Evolutionary conservation across 2,329 filamentous ascomycete species (phyloP).

Genomic region (Fusarium neocosmosporiellum): DNA sequence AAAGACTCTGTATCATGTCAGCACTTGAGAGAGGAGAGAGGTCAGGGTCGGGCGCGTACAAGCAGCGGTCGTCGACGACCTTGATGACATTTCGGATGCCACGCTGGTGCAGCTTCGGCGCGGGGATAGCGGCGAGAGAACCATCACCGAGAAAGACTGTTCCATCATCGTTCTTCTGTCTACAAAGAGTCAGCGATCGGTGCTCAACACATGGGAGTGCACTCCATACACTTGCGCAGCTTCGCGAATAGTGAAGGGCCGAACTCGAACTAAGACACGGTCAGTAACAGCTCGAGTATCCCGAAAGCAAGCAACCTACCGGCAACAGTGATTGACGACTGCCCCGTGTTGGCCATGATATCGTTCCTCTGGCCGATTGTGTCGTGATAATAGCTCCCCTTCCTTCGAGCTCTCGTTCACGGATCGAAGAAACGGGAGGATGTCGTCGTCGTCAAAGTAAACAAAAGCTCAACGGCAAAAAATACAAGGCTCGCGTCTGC

Average conservation of each 20-base stretch:
- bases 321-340: constrained; percentile 69
- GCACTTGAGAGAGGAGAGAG: neutral
- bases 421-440: neutral
- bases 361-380: neutral
- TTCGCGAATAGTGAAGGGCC: constrained; percentile 86
- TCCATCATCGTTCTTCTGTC: constrained; percentile 79
- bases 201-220: neutral
- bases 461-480: constrained; percentile 32
- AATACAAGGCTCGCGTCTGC: constrained; percentile 28
- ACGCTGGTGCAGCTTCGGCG: constrained; percentile 85
- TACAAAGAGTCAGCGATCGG: constrained; percentile 43
- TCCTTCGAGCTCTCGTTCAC: constrained; percentile 10
- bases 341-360: constrained; percentile 44
- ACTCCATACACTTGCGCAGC: constrained; percentile 82
- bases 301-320: constrained; percentile 52
- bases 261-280: constrained; percentile 68
- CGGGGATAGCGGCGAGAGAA: constrained; percentile 86
- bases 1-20: constrained; percentile 76
- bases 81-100: constrained; percentile 94
- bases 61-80: constrained; percentile 93
- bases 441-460: constrained; percentile 29
- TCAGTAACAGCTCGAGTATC: constrained; percentile 40
- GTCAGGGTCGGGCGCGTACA: constrained; percentile 70
- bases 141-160: constrained; percentile 96
- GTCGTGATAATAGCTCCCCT: neutral